Percentiles rank a stretch among this genome's conserved stretches.
These are phyloP conservation scores for Trametopsis cervina DNA, from an alignment of 768 basidiomycete species.

Conservation along the genomic window DNA sequence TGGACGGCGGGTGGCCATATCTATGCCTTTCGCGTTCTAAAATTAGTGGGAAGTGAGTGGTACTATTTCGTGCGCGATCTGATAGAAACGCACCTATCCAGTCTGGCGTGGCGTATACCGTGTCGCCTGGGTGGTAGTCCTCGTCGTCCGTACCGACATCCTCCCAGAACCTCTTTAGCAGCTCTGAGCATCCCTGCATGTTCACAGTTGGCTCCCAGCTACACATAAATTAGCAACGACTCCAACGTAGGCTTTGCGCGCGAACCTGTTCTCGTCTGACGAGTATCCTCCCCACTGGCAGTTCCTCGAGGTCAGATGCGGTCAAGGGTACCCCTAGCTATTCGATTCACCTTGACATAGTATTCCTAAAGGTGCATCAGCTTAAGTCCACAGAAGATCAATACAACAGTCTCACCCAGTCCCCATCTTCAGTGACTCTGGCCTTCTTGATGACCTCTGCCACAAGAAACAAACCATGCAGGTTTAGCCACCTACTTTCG, in stretches of 20 bases:
- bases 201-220: slow-evolving; percentile 71
- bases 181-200: slow-evolving; percentile 46
- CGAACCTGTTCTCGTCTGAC: slow-evolving; percentile 50
- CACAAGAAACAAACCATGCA: no score
- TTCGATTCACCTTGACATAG: slow-evolving; percentile 47
- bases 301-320: neutral
- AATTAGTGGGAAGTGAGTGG: no score
- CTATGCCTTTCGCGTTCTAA: no score
- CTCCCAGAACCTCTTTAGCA: slow-evolving; percentile 51
- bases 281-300: slow-evolving; percentile 64
- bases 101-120: slow-evolving; percentile 31
- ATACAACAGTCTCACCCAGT: slow-evolving; percentile 40
- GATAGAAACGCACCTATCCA: slow-evolving; percentile 61
- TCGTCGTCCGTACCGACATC: slow-evolving; percentile 50
- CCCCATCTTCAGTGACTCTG: slow-evolving; percentile 39
- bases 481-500: neutral
- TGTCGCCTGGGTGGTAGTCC: slow-evolving; percentile 45
- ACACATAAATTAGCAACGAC: slow-evolving; percentile 4
- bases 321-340: neutral
- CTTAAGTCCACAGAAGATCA: neutral
- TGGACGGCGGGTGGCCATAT: no score
- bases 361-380: slow-evolving; percentile 44
- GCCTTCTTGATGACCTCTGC: slow-evolving; percentile 58
- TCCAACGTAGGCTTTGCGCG: no score
- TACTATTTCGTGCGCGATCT: no score